Conservation (phyloP, 805 yeast species). For the Yarrowia osloensis region DNA sequence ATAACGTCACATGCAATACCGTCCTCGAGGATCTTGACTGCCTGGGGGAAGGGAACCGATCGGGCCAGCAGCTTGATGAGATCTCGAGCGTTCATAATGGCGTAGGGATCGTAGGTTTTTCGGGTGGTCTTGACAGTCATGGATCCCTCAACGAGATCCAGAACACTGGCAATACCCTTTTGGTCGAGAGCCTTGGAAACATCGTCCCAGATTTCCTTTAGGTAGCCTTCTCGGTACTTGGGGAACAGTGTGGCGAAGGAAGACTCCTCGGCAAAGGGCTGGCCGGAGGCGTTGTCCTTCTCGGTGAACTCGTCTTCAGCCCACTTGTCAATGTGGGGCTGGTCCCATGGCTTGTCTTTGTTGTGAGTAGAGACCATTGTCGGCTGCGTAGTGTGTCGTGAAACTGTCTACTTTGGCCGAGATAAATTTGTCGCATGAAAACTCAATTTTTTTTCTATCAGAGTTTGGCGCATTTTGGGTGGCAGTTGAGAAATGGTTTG, state of each 20-base stretch:
- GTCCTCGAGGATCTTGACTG: constrained; percentile 85
- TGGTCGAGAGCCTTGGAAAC: constrained; percentile 77
- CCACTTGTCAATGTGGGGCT: constrained; percentile 95
- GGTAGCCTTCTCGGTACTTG: constrained; percentile 88
- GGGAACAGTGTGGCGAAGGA: constrained; percentile 95
- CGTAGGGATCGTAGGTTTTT: constrained; percentile 93
- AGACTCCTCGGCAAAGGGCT: constrained; percentile 92
- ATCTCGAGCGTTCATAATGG: constrained; percentile 91
- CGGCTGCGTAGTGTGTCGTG: constrained; percentile 8
- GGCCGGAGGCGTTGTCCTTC: constrained; percentile 84
- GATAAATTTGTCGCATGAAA: constrained; percentile 24
- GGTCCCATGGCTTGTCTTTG: constrained; percentile 97
- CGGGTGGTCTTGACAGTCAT: constrained; percentile 96
- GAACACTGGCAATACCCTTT: constrained; percentile 72
- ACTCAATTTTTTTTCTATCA: constrained; percentile 25
- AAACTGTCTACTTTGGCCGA: background rate
- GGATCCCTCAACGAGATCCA: constrained; percentile 92
- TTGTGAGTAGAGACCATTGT: constrained; percentile 89
- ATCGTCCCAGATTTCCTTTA: constrained; percentile 90
- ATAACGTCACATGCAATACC: constrained; percentile 95
- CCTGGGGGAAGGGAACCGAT: constrained; percentile 96
- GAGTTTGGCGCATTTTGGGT: background rate
- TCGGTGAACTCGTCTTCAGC: constrained; percentile 80
- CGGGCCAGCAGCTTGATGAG: constrained; percentile 89
- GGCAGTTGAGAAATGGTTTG: background rate